Conservation (phyloP, 2,329 filamentous ascomycete species). For the Calonectria naviculata region DNA sequence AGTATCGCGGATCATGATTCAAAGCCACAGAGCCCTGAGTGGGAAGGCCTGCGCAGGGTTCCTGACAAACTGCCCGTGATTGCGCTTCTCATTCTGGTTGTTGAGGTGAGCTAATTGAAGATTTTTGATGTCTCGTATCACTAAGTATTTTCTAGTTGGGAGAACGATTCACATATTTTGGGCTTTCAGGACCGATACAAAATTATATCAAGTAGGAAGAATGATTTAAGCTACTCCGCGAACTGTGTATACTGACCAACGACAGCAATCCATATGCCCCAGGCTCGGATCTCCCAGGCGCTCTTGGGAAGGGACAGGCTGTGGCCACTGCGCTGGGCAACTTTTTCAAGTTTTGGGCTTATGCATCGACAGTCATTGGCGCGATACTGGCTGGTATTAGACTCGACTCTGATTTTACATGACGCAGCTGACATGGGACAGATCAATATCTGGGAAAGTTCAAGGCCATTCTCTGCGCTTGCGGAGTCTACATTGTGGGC, state of each 20-base stretch:
- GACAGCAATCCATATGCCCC: constrained; percentile 35
- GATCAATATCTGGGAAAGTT: constrained; percentile 28
- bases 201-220: constrained; percentile 43
- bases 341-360: constrained; percentile 43
- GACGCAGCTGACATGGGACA: neutral
- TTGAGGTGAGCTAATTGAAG: constrained; percentile 26
- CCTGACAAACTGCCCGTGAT: constrained; percentile 42
- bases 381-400: constrained; percentile 17
- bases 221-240: neutral
- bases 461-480: constrained; percentile 22
- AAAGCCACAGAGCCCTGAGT: constrained; percentile 10
- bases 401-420: too few relatives aligned
- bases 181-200: constrained; percentile 44
- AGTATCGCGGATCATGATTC: constrained; percentile 10
- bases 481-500: constrained; percentile 29
- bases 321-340: constrained; percentile 34
- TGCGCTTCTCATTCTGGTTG: constrained; percentile 40
- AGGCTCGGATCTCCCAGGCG: constrained; percentile 24
- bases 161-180: constrained; percentile 45
- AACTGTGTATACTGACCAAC: neutral
- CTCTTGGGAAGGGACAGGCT: constrained; percentile 35
- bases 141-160: constrained; percentile 33
- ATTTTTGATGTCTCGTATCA: neutral
- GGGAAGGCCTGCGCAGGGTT: constrained; percentile 34
- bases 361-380: constrained; percentile 26